Evolutionary conservation across 768 basidiomycete species (phyloP).

Genomic region (Trametes cinnabarina): DNA sequence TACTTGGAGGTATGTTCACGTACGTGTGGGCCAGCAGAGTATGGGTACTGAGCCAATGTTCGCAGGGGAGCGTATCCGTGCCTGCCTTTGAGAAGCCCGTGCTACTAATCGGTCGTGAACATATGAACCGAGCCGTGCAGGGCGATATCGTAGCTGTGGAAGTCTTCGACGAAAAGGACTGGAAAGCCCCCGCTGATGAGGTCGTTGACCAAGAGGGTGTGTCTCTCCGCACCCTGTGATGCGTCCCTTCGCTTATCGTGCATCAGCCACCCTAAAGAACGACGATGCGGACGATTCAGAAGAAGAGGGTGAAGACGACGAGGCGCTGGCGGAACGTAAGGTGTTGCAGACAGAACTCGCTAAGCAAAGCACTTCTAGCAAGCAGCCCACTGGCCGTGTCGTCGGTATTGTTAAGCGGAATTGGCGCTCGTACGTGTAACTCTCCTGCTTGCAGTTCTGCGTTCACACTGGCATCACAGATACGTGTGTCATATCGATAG

Average conservation of each 20-base stretch:
- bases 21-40: neutral
- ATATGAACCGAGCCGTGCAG: conserved; percentile 94
- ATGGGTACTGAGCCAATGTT: neutral
- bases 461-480: conserved; percentile 35
- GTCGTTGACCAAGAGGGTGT: conserved; percentile 91
- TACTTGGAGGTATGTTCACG: conserved; percentile 75
- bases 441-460: neutral
- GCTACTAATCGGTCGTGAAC: conserved; percentile 81
- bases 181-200: conserved; percentile 90
- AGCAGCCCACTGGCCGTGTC: conserved; percentile 87
- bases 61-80: conserved; percentile 76
- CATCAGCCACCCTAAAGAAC: conserved; percentile 72
- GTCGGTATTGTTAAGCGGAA: conserved; percentile 93
- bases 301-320: conserved; percentile 46
- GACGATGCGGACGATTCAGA: conserved; percentile 82
- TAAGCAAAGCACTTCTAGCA: conserved; percentile 44
- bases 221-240: conserved; percentile 23
- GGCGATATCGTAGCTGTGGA: conserved; percentile 93
- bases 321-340: conserved; percentile 32
- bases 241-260: neutral
- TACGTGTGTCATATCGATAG: conserved; percentile 96
- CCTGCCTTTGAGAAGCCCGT: conserved; percentile 74
- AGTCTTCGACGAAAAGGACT: conserved; percentile 81
- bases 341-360: conserved; percentile 24
- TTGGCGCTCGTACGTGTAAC: conserved; percentile 78